Percentiles rank a stretch among this genome's conserved stretches.
Conservation (phyloP, 1,139 yeast genomes). For the Geotrichum reessii region DNA sequence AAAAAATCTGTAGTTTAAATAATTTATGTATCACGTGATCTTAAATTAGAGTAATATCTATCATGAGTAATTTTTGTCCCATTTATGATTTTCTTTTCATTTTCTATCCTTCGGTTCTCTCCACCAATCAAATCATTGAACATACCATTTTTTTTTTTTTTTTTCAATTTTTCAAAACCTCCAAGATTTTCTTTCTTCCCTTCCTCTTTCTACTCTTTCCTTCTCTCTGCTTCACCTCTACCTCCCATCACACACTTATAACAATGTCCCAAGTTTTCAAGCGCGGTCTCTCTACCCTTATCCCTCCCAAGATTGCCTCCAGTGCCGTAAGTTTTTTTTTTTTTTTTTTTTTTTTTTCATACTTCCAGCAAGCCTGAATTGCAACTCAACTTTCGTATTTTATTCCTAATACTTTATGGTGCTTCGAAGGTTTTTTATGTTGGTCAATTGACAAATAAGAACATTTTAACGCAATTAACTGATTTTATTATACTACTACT, state of each 20-base stretch:
- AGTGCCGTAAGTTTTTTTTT: too few relatives aligned
- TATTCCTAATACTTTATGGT: not conserved
- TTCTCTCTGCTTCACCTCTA: not conserved
- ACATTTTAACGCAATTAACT: too few relatives aligned
- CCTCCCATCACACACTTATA: not conserved
- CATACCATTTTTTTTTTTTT: not conserved
- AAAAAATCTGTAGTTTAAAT: too few relatives aligned
- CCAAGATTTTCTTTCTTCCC: not conserved
- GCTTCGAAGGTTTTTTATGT: not conserved
- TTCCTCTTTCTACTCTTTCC: not conserved
- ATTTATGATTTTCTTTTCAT: not conserved
- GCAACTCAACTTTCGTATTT: not conserved
- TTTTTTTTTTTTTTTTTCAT: not conserved
- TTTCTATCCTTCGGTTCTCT: not conserved
- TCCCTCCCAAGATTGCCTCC: constrained; percentile 98
- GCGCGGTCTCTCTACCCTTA: constrained; percentile 92
- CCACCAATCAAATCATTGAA: not conserved
- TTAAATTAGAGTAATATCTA: not conserved
- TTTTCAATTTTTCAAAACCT: constrained; percentile 5
- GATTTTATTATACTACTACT: not conserved
- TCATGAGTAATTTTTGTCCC: not conserved
- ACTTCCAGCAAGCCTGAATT: not conserved
- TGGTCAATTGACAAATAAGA: not conserved
- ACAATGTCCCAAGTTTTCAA: constrained; percentile 77
- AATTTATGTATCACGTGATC: not conserved